Conservation (phyloP, 2,329 filamentous ascomycete species). For the Nemania sp. region DNA sequence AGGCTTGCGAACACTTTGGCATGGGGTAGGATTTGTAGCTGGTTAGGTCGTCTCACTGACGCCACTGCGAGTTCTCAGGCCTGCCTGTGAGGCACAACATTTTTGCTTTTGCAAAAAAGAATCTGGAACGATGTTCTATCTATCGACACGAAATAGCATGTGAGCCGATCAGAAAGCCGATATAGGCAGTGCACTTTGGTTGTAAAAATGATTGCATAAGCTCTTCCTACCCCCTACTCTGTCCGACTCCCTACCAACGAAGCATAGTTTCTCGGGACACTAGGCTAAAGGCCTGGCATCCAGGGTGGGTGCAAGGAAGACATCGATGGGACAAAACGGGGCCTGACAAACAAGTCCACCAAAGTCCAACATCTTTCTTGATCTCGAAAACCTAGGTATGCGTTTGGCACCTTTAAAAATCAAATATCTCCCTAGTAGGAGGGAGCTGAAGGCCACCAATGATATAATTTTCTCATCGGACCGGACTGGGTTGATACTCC, state of each 20-base stretch:
- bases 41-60: neutral
- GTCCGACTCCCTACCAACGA: neutral
- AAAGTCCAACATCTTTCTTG: neutral
- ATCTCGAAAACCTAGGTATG: neutral
- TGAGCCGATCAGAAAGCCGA: neutral
- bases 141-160: neutral
- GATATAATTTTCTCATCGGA: neutral
- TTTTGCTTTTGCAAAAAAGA: neutral
- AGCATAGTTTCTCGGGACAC: neutral
- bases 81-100: neutral
- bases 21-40: no score
- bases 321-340: no score
- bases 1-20: neutral
- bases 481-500: slow-evolving; percentile 1
- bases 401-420: neutral
- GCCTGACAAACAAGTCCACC: no score
- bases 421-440: neutral
- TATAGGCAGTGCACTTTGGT: neutral
- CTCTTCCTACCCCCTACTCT: neutral
- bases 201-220: neutral
- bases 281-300: neutral
- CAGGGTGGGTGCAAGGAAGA: neutral
- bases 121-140: slow-evolving; percentile 7
- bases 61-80: slow-evolving; percentile 24
- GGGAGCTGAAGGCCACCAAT: neutral